Conservation (phyloP, 768 basidiomycete species). For the Gautieria morchelliformis region DNA sequence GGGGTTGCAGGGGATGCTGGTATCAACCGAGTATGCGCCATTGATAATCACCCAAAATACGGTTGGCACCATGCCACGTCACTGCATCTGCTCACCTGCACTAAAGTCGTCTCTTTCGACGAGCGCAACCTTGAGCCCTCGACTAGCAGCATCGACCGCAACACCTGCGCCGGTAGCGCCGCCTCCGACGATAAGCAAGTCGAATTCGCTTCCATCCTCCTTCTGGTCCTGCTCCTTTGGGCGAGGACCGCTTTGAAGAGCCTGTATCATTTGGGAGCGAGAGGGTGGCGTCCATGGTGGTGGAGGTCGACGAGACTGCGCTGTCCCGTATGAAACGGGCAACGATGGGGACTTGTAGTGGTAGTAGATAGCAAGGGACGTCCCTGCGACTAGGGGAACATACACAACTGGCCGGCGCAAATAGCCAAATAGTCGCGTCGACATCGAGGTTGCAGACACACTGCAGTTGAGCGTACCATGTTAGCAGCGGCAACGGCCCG, state of each 20-base stretch:
- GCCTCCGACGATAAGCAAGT: constrained; percentile 81
- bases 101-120: constrained; percentile 92
- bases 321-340: constrained; percentile 41
- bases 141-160: constrained; percentile 88
- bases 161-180: constrained; percentile 91
- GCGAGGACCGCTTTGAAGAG: constrained; percentile 32
- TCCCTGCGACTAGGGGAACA: constrained; percentile 1
- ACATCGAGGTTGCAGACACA: background rate
- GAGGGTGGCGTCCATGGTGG: constrained; percentile 73
- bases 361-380: constrained; percentile 31
- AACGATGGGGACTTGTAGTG: constrained; percentile 58
- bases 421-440: background rate
- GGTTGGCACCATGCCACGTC: background rate
- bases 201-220: constrained; percentile 49
- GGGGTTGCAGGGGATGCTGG: too few species aligned
- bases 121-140: constrained; percentile 86
- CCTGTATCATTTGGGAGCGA: constrained; percentile 52
- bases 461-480: too few species aligned
- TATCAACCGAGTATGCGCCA: background rate
- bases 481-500: too few species aligned
- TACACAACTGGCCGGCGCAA: constrained; percentile 2
- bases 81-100: constrained; percentile 45
- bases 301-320: constrained; percentile 60
- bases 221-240: constrained; percentile 14
- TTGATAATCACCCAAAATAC: background rate